These are phyloP conservation scores for Berkeleyomyces rouxiae DNA, from an alignment of 2,329 filamentous ascomycete species.

Conservation along the genomic window DNA sequence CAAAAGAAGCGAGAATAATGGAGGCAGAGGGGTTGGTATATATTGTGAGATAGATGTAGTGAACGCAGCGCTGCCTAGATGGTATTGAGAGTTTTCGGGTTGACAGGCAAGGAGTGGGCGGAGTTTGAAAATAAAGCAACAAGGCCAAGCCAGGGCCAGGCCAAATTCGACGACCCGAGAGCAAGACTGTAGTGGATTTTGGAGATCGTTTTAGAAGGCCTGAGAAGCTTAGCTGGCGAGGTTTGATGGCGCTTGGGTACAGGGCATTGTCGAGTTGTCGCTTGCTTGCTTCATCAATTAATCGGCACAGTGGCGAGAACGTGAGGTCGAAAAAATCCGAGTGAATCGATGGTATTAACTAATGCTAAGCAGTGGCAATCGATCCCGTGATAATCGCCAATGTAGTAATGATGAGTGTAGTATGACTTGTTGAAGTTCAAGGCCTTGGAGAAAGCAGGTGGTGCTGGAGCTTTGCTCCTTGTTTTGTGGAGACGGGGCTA, in stretches of 20 bases:
- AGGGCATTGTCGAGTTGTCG: not conserved
- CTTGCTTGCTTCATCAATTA: not conserved
- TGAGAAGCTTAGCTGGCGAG: slow-evolving; percentile 1
- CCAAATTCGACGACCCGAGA: not conserved
- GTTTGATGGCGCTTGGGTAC: not conserved
- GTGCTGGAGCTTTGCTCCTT: slow-evolving; percentile 2
- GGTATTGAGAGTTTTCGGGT: not conserved
- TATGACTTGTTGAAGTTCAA: not conserved
- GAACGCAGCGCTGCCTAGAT: not conserved
- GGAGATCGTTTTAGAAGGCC: not conserved
- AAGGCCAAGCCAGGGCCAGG: not conserved
- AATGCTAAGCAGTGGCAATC: not conserved
- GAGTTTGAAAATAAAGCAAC: not conserved
- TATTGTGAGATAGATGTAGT: not conserved
- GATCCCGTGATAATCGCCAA: not conserved
- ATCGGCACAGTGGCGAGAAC: not conserved
- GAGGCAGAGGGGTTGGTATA: not conserved
- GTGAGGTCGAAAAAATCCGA: not conserved
- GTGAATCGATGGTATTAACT: not conserved
- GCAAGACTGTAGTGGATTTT: not conserved
- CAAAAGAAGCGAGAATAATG: not conserved
- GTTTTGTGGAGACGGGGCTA: not conserved
- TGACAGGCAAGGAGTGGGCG: not conserved
- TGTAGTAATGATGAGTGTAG: not conserved
- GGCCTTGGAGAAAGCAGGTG: not conserved